Percentiles rank a stretch among this genome's conserved stretches.
These are phyloP conservation scores for Graphiopsis chlorocephala DNA, from an alignment of 2,329 filamentous ascomycete genomes.

Conservation along the genomic window DNA sequence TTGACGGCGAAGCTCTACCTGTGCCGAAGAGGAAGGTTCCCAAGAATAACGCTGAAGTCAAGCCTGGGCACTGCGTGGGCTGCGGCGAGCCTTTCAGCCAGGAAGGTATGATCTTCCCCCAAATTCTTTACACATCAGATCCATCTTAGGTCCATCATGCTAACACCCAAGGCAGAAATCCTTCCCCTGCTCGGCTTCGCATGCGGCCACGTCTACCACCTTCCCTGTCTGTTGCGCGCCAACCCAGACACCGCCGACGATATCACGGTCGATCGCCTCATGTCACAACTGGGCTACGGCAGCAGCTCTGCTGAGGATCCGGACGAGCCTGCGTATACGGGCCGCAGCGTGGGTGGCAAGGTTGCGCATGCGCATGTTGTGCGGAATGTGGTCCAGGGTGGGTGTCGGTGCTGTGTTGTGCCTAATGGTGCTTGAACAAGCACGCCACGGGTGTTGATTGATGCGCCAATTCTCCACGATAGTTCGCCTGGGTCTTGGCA, in stretches of 20 bases:
- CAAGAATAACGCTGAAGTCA: constrained; percentile 22
- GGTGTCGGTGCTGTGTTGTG: constrained; percentile 27
- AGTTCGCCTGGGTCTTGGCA: too few relatives aligned
- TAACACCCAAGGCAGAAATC: constrained; percentile 47
- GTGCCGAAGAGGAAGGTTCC: constrained; percentile 25
- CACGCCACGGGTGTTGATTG: too few relatives aligned
- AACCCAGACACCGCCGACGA: constrained; percentile 38
- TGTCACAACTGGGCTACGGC: constrained; percentile 41
- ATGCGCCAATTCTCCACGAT: too few relatives aligned
- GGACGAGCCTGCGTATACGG: constrained; percentile 39
- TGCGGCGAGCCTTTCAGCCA: constrained; percentile 39
- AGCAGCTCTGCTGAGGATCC: constrained; percentile 34
- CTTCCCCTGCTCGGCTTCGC: constrained; percentile 77
- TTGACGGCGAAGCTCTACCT: constrained; percentile 25
- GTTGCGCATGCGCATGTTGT: constrained; percentile 81
- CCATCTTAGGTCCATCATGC: background rate
- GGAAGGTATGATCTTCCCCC: constrained; percentile 31
- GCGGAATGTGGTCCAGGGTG: constrained; percentile 59
- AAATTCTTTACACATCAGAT: background rate
- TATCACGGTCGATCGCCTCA: constrained; percentile 23
- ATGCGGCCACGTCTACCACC: constrained; percentile 79
- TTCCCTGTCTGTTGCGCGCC: constrained; percentile 63
- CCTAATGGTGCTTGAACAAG: constrained; percentile 16
- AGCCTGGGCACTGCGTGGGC: constrained; percentile 40
- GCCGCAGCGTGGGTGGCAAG: constrained; percentile 75